These are phyloP conservation scores for Dunaliella salina DNA, from an alignment of 163 green algal species.

Conservation along the genomic window DNA sequence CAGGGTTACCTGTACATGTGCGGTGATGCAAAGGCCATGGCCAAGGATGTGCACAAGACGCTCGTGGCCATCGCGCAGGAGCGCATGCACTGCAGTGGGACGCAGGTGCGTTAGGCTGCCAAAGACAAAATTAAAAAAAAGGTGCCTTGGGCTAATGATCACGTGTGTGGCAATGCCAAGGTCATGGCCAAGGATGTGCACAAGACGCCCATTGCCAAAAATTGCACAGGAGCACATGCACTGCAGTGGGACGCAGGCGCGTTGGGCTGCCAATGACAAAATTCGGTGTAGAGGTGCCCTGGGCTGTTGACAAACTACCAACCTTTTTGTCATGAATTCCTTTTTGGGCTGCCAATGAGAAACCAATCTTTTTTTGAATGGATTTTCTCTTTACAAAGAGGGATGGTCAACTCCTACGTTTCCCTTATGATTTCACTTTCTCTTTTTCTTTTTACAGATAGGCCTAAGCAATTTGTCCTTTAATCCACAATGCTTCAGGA, in stretches of 20 bases:
- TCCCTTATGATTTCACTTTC: background rate
- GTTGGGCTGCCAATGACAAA: conserved; percentile 60
- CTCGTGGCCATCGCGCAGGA: conserved; percentile 68
- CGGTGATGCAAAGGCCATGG: conserved; percentile 94
- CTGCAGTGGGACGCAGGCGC: conserved; percentile 38
- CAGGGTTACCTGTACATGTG: conserved; percentile 83
- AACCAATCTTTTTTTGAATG: background rate
- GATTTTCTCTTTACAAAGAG: background rate
- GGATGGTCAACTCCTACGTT: background rate
- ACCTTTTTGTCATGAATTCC: conserved; percentile 60
- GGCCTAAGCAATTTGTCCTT: no score
- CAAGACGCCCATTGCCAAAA: conserved; percentile 66
- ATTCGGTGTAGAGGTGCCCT: conserved; percentile 55
- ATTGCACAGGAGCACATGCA: conserved; percentile 54
- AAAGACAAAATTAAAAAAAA: conserved; percentile 56
- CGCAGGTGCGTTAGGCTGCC: conserved; percentile 53
- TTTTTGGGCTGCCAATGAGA: background rate
- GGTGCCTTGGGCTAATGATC: conserved; percentile 66
- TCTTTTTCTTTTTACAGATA: no score
- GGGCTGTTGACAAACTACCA: conserved; percentile 71
- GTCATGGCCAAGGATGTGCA: conserved; percentile 96
- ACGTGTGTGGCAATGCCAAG: conserved; percentile 93
- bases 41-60: conserved; percentile 85
- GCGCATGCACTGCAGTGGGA: conserved; percentile 36
- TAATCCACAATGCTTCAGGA: no score